Percentiles rank a stretch among this genome's conserved stretches.
Evolutionary conservation across 2,329 filamentous ascomycete genomes (phyloP).

Genomic region (Diaporthe sp.): DNA sequence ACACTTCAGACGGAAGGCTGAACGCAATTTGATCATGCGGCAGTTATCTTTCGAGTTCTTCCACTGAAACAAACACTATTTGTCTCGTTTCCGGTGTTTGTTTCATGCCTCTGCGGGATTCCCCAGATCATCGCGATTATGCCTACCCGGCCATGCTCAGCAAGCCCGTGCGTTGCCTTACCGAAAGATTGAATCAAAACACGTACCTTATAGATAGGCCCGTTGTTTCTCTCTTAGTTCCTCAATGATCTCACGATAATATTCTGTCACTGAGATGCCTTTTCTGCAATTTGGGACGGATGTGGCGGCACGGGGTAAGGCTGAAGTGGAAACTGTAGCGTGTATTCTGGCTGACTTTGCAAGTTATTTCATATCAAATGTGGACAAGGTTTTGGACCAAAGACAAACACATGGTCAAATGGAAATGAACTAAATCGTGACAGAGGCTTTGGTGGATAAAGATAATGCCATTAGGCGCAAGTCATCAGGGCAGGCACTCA

Average conservation of each 20-base stretch:
- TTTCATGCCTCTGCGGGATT: slow-evolving; percentile 4
- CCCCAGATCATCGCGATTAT: background rate
- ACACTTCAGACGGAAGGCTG: slow-evolving; percentile 15
- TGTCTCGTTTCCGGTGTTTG: background rate
- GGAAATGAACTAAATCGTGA: background rate
- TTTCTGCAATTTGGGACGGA: background rate
- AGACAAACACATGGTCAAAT: too few relatives aligned
- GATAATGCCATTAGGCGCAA: background rate
- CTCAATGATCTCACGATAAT: background rate
- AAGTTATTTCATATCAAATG: background rate
- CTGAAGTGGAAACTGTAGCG: background rate
- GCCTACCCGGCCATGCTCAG: background rate
- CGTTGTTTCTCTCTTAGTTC: background rate
- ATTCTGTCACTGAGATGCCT: too few relatives aligned
- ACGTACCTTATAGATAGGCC: background rate
- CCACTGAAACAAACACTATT: slow-evolving; percentile 28
- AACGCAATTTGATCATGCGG: background rate
- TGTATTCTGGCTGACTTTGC: too few relatives aligned
- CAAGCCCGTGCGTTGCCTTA: background rate
- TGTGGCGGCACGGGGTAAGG: too few relatives aligned
- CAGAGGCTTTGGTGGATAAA: background rate
- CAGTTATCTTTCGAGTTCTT: background rate
- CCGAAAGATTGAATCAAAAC: background rate
- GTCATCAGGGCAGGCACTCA: background rate
- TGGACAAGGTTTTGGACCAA: background rate